A percentile compares a stretch with the other conserved stretches of the same genome.
Evolutionary conservation across 2,329 filamentous ascomycete genomes (phyloP).

Genomic region (Grosmannia clavigera): DNA sequence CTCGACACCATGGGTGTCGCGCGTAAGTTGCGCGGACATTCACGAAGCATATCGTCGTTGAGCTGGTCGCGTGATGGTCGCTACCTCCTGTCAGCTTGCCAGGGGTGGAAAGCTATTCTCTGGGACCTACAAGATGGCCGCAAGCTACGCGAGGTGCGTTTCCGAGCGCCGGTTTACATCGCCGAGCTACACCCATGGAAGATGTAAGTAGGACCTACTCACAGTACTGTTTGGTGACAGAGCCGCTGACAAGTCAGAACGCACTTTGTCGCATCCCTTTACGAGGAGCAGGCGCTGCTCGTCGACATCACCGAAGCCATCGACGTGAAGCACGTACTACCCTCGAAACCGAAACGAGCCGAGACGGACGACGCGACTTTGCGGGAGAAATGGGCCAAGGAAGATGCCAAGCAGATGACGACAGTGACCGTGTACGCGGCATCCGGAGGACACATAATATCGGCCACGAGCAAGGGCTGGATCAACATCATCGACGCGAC

Average conservation of each 20-base stretch:
- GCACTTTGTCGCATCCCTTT: conserved; percentile 80
- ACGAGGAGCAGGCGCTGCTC: conserved; percentile 82
- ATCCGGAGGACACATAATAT: conserved; percentile 75
- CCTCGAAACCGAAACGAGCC: conserved; percentile 68
- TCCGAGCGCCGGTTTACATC: conserved; percentile 88
- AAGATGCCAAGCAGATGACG: conserved; percentile 90
- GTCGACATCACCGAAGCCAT: conserved; percentile 64
- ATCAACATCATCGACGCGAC: conserved; percentile 86
- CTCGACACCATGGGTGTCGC: conserved; percentile 95
- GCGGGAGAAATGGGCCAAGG: conserved; percentile 75
- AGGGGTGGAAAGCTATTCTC: conserved; percentile 92
- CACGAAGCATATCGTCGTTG: conserved; percentile 81
- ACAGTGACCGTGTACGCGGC: conserved; percentile 84
- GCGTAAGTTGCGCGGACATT: conserved; percentile 86
- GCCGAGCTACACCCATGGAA: conserved; percentile 89
- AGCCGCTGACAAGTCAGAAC: conserved; percentile 35
- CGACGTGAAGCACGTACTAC: conserved; percentile 63
- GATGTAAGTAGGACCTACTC: conserved; percentile 47
- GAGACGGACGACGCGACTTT: conserved; percentile 57
- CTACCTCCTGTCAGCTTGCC: conserved; percentile 83
- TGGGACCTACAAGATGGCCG: conserved; percentile 73
- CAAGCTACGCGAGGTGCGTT: conserved; percentile 72
- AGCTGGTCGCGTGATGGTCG: conserved; percentile 91
- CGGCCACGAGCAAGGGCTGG: conserved; percentile 90
- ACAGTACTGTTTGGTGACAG: too few species aligned